Evolutionary conservation across 2,329 filamentous ascomycete species (phyloP).

Genomic region (Pyrenophora seminiperda): DNA sequence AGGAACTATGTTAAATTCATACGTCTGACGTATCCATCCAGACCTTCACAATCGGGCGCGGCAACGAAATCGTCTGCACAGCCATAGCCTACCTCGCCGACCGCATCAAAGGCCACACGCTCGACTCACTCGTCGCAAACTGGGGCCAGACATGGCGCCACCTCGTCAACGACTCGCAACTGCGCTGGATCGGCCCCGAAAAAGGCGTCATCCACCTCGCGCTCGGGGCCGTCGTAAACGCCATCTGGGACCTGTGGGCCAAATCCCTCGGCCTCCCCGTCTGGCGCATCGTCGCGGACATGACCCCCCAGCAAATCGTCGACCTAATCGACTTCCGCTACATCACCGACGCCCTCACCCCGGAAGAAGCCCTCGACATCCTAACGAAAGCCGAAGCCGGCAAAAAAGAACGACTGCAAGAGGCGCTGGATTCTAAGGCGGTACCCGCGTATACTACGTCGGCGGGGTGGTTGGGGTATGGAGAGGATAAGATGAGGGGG

Average conservation of each 20-base stretch:
- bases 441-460: conserved; percentile 91
- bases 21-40: conserved; percentile 17
- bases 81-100: conserved; percentile 80
- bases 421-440: conserved; percentile 73
- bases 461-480: conserved; percentile 91
- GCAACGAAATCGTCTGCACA: conserved; percentile 89
- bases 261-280: conserved; percentile 85
- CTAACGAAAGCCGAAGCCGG: conserved; percentile 68
- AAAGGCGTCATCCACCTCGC: conserved; percentile 95
- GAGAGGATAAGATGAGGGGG: conserved; percentile 81
- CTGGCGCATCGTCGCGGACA: conserved; percentile 87
- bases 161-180: conserved; percentile 86
- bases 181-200: conserved; percentile 92
- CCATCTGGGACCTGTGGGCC: conserved; percentile 94
- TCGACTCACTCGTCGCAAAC: conserved; percentile 76
- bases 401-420: conserved; percentile 72
- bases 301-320: conserved; percentile 86
- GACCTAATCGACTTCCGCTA: conserved; percentile 91
- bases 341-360: conserved; percentile 90
- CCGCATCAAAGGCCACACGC: conserved; percentile 74
- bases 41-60: conserved; percentile 83
- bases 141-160: conserved; percentile 91
- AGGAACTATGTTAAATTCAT: neutral
- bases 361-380: conserved; percentile 77
- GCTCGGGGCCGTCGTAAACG: conserved; percentile 86